Evolutionary conservation across 495 filamentous ascomycete genomes (phyloP).

Genomic region (Annulohypoxylon maeteangense): DNA sequence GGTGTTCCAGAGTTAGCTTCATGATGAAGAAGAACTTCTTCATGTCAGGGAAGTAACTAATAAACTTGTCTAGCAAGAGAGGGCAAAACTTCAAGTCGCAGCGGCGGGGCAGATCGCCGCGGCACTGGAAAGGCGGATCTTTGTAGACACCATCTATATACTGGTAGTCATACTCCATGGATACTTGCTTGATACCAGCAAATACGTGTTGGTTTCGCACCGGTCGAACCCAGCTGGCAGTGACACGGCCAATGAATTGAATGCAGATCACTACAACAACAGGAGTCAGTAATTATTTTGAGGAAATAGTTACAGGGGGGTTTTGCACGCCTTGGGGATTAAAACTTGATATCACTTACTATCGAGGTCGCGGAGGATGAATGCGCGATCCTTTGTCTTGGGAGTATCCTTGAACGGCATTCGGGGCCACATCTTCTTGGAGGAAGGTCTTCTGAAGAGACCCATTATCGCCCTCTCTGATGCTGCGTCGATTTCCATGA

Average conservation of each 20-base stretch:
- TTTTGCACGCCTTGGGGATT: too few species aligned
- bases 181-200: neutral
- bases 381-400: neutral
- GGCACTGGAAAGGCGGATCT: neutral
- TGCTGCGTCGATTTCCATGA: neutral
- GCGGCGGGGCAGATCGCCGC: neutral
- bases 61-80: conserved; percentile 18
- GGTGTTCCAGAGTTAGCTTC: neutral
- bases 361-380: neutral
- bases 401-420: neutral
- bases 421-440: neutral
- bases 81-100: conserved; percentile 34
- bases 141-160: too few species aligned
- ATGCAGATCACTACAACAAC: neutral
- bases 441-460: neutral
- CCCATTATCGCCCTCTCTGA: neutral
- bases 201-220: neutral
- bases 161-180: neutral
- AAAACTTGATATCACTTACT: neutral
- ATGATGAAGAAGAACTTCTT: conserved; percentile 42
- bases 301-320: too few species aligned
- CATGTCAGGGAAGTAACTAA: conserved; percentile 37
- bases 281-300: neutral
- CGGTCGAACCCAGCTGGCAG: neutral
- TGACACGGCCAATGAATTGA: neutral